Conservation (phyloP, 139 green algal genomes). For the Chlamydomonas urium region DNA sequence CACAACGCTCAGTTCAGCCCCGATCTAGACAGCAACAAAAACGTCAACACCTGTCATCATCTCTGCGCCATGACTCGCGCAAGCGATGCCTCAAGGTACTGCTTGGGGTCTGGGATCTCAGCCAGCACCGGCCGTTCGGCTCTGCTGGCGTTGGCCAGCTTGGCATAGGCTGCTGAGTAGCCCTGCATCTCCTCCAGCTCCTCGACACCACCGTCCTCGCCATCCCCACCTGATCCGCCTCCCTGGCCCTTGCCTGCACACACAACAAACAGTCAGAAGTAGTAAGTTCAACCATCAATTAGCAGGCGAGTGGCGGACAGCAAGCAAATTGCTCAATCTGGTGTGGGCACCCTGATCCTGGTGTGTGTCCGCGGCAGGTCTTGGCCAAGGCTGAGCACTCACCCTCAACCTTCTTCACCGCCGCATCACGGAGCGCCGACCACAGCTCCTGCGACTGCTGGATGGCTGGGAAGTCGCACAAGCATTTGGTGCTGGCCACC, state of each 20-base stretch:
- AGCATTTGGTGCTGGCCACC: constrained; percentile 65
- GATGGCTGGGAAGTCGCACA: constrained; percentile 53
- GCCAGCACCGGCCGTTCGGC: constrained; percentile 51
- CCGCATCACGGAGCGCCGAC: constrained; percentile 56
- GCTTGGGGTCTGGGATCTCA: constrained; percentile 49
- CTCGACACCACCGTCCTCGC: constrained; percentile 26
- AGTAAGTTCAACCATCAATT: too few species aligned
- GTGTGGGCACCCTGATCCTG: too few species aligned
- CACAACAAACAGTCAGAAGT: too few species aligned
- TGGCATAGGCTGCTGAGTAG: constrained; percentile 73
- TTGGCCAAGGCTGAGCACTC: too few species aligned
- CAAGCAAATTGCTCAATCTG: too few species aligned
- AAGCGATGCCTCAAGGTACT: constrained; percentile 37
- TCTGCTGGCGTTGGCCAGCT: constrained; percentile 71
- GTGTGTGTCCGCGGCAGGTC: too few species aligned
- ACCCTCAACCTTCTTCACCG: constrained; percentile 57
- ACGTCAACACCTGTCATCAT: background rate
- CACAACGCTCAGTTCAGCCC: too few species aligned
- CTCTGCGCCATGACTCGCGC: constrained; percentile 1
- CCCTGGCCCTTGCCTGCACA: too few species aligned
- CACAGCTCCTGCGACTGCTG: constrained; percentile 43
- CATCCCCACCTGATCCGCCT: constrained; percentile 3
- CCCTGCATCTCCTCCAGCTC: constrained; percentile 38
- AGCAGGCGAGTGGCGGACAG: too few species aligned
- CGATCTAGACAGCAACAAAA: too few species aligned